Evolutionary conservation across 1,139 yeast genomes (phyloP), one percentile per base, ranked within the genome.

Genomic region (Candida smagusa): DNA sequence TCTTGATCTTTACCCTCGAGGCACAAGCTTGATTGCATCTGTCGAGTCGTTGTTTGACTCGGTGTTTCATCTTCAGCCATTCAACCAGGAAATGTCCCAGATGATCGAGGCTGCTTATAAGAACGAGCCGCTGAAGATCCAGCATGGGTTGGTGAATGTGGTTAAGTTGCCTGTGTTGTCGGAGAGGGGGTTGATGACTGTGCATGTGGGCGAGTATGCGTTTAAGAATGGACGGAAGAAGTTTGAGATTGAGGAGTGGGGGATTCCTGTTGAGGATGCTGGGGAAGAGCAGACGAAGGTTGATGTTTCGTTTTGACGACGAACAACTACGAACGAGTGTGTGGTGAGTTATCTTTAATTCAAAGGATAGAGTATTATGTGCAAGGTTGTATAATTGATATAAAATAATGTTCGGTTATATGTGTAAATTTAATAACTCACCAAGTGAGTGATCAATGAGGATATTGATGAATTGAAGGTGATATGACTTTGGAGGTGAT

Each of bases 221-320:
- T 92, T 90, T 63, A 81, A 84, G 53, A 88, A 88, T 45, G 92
- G 96, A 9, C 73, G 85, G 45, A 80, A 81, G 60, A 80, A 76
- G 53, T 88, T 92, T 56, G 95, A 85, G 52, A 84, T 90, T 41
- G 90, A 85, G 47, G 87, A 81, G 53, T 90, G 96, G 95, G 87
- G 95, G 19, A 92, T 92, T 33, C 97, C 98, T 0, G 95, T 92
- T 2, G 97, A 87, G 43, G 89, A 81, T 40, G 80, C 74, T 27
- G 74, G 66, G 25, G 75, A 66, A 22, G 55, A 59, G 25, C 34
- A 36, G 29, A 40, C 36, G 12, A 39, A 36, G 35, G 42, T 39
- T 22, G 30, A 33, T 28, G 41, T 40, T 12, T 26, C 16, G 16
- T 40, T 34, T 30, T 38, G 26, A 8, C 22, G 12, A 8, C 2